A percentile compares a stretch with the other conserved stretches of the same genome.
Conservation (phyloP, 2,329 filamentous ascomycete genomes). For the Aspergillus ibericus region DNA sequence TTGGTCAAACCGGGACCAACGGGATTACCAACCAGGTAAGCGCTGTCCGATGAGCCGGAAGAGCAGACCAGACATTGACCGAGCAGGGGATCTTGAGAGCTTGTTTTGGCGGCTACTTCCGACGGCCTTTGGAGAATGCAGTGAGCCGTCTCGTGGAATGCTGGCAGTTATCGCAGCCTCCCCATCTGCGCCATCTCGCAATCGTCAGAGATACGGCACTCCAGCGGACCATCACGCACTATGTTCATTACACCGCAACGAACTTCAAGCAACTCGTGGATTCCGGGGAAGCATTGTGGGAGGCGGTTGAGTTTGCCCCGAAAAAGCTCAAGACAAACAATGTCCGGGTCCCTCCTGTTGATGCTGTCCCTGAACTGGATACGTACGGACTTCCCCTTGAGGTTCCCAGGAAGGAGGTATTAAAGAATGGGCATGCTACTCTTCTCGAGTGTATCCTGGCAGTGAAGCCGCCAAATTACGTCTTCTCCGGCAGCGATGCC, state of each 20-base stretch:
- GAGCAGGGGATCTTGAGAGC: slow-evolving; percentile 41
- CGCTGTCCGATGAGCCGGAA: not conserved
- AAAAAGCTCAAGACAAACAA: slow-evolving; percentile 33
- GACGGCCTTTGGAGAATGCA: slow-evolving; percentile 55
- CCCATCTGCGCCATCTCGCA: slow-evolving; percentile 56
- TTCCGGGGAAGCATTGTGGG: slow-evolving; percentile 52
- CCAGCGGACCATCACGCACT: slow-evolving; percentile 50
- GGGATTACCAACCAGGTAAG: slow-evolving; percentile 53
- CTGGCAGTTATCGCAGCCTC: slow-evolving; percentile 60
- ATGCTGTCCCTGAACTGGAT: slow-evolving; percentile 42
- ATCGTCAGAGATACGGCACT: slow-evolving; percentile 57
- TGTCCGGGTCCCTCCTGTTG: slow-evolving; percentile 29
- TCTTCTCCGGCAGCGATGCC: slow-evolving; percentile 37
- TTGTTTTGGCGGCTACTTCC: slow-evolving; percentile 54
- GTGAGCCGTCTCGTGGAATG: slow-evolving; percentile 55
- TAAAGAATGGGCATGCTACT: slow-evolving; percentile 44
- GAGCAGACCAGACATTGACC: not conserved
- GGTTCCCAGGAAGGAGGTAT: slow-evolving; percentile 33
- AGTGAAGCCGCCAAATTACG: slow-evolving; percentile 36
- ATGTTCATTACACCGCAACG: slow-evolving; percentile 55
- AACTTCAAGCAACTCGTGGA: slow-evolving; percentile 57
- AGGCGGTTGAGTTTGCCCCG: slow-evolving; percentile 47
- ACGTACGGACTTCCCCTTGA: slow-evolving; percentile 50
- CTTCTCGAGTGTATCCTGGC: slow-evolving; percentile 42
- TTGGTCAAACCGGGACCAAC: slow-evolving; percentile 47